Evolutionary conservation across 2,329 filamentous ascomycete species (phyloP).

Genomic region (Fusarium sp.): DNA sequence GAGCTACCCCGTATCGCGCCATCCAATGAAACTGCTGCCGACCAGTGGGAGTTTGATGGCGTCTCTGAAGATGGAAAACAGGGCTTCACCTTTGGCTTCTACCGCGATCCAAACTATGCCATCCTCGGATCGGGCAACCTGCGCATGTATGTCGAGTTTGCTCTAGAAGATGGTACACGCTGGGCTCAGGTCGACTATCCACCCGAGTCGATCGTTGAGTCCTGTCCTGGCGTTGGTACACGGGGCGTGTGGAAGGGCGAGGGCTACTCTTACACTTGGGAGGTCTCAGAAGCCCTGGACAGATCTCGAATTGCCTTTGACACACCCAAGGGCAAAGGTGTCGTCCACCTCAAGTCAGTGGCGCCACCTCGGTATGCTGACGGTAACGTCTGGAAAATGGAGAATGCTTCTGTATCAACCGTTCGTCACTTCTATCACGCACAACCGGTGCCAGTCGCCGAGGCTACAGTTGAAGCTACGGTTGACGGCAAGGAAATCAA

Average conservation of each 20-base stretch:
- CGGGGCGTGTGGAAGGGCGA: slow-evolving; percentile 4
- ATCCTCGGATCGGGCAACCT: neutral
- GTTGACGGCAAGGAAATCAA: neutral
- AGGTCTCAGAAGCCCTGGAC: neutral
- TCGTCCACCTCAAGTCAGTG: neutral
- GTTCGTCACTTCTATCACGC: neutral
- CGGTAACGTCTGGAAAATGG: neutral
- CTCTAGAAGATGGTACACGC: neutral
- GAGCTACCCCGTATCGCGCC: neutral
- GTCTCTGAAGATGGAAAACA: neutral
- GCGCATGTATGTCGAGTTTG: neutral
- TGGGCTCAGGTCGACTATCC: neutral
- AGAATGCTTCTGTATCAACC: neutral
- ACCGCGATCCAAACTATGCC: neutral
- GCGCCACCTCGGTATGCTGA: neutral
- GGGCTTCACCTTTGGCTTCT: neutral
- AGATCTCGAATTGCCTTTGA: neutral
- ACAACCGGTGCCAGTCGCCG: neutral
- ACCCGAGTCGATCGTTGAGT: slow-evolving; percentile 1
- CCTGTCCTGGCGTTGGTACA: neutral
- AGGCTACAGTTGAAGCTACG: neutral
- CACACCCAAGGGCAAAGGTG: neutral
- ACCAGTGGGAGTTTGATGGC: neutral
- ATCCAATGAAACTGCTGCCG: neutral
- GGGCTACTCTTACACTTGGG: slow-evolving; percentile 1